phyloP scores from a whole-genome alignment of 352 stramenopile species.

The Globisporangium camurandrum region DNA sequence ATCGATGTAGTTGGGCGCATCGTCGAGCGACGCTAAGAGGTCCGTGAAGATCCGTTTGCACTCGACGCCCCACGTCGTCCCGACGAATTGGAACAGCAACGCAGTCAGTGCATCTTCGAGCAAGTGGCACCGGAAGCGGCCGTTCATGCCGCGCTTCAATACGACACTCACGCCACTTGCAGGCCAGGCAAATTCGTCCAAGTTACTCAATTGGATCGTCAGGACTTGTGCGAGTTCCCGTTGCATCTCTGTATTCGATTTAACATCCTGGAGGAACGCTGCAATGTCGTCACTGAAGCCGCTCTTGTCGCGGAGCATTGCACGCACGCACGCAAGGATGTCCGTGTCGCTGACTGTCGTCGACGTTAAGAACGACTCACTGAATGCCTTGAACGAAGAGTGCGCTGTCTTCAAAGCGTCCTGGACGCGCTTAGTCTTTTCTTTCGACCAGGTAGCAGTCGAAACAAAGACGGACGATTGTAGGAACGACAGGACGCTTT shows the following conservation, averaged over 20 bases:
- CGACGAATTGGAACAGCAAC: slow-evolving; percentile 40
- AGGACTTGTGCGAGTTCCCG: slow-evolving; percentile 35
- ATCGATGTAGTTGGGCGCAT: slow-evolving; percentile 1
- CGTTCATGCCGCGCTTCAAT: slow-evolving; percentile 36
- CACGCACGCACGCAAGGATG: slow-evolving; percentile 16
- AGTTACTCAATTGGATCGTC: slow-evolving; percentile 39
- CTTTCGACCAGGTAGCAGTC: slow-evolving; percentile 13
- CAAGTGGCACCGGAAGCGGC: slow-evolving; percentile 31
- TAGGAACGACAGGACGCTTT: slow-evolving; percentile 27
- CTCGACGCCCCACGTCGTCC: slow-evolving; percentile 21
- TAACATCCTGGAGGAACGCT: slow-evolving; percentile 25
- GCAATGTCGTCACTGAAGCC: slow-evolving; percentile 28
- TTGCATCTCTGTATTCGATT: slow-evolving; percentile 23
- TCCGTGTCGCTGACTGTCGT: slow-evolving; percentile 17
- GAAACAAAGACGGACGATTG: slow-evolving; percentile 27
- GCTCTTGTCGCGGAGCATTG: slow-evolving; percentile 22
- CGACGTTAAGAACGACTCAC: slow-evolving; percentile 18
- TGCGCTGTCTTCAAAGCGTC: slow-evolving; percentile 13
- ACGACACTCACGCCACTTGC: slow-evolving; percentile 23
- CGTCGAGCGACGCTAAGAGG: slow-evolving; percentile 18
- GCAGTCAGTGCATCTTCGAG: slow-evolving; percentile 38
- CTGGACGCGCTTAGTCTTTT: slow-evolving; percentile 20
- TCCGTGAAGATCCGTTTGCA: slow-evolving; percentile 17
- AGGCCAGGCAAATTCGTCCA: slow-evolving; percentile 30
- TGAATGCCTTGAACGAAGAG: slow-evolving; percentile 13